These are phyloP conservation scores for Logfia minima DNA, from an alignment of 129 eudicot species.

Conservation along the genomic window DNA sequence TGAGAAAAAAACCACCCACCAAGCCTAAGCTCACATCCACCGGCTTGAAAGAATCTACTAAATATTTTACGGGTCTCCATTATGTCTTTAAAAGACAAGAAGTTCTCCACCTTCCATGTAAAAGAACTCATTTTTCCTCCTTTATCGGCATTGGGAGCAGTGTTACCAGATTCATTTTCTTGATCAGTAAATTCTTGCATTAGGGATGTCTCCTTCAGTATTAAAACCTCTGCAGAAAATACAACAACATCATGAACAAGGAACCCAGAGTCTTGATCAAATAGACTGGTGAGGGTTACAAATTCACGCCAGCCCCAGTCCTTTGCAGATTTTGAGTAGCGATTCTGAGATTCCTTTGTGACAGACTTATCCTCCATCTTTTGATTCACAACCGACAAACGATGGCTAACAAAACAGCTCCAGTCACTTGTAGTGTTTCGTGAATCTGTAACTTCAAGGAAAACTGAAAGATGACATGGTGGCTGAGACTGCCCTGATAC, in stretches of 20 bases:
- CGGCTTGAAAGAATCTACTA: constrained; percentile 97
- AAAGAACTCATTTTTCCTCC: constrained; percentile 74
- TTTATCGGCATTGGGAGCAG: constrained; percentile 37
- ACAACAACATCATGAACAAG: constrained; percentile 83
- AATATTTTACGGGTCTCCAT: constrained; percentile 98
- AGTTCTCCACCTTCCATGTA: constrained; percentile 98
- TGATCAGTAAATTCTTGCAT: constrained; percentile 65
- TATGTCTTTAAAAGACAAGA: constrained; percentile 92
- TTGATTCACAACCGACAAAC: constrained; percentile 88
- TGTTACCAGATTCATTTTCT: constrained; percentile 48
- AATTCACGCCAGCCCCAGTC: constrained; percentile 99
- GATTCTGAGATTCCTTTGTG: constrained; percentile 93
- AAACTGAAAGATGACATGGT: constrained; percentile 98
- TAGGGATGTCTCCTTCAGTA: constrained; percentile 79
- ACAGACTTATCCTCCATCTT: constrained; percentile 87
- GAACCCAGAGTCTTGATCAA: constrained; percentile 97
- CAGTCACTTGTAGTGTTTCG: constrained; percentile 85
- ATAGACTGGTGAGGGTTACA: constrained; percentile 92
- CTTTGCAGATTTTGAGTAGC: constrained; percentile 96
- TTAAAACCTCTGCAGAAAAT: constrained; percentile 91
- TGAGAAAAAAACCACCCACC: constrained; percentile 49
- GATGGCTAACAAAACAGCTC: constrained; percentile 99
- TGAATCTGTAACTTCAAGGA: constrained; percentile 97
- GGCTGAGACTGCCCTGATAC: constrained; percentile 99
- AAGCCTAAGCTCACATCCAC: constrained; percentile 97